Conservation (phyloP, 1,284 basidiomycete species). For the Tilletia indica region DNA sequence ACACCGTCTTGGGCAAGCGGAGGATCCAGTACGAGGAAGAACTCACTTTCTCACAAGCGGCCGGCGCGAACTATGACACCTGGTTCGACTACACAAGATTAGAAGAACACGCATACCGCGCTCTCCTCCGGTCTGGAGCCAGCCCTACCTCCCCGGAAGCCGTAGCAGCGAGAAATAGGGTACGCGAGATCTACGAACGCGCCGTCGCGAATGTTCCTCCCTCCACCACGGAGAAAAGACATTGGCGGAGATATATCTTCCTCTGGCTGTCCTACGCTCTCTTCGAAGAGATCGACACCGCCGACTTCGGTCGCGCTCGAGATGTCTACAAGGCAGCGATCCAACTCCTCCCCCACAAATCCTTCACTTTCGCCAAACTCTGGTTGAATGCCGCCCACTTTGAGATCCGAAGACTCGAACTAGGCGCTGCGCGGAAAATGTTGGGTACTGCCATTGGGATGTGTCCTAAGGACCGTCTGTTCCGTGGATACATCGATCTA, state of each 20-base stretch:
- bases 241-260: constrained; percentile 82
- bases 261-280: constrained; percentile 93
- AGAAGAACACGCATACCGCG: constrained; percentile 81
- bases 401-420: constrained; percentile 80
- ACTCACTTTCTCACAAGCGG: constrained; percentile 54
- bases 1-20: constrained; percentile 91
- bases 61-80: constrained; percentile 82
- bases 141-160: constrained; percentile 26
- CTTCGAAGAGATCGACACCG: constrained; percentile 93
- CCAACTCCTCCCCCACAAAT: constrained; percentile 85
- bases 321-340: constrained; percentile 91
- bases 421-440: constrained; percentile 81
- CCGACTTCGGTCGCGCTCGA: constrained; percentile 79
- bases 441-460: constrained; percentile 88
- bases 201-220: constrained; percentile 96
- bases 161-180: constrained; percentile 64
- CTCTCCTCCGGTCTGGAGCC: constrained; percentile 48
- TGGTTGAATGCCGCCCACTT: constrained; percentile 80
- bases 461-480: constrained; percentile 79
- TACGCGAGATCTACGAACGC: constrained; percentile 91
- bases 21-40: constrained; percentile 81
- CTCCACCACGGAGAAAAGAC: constrained; percentile 73
- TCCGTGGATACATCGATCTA: constrained; percentile 49
- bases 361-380: constrained; percentile 90
- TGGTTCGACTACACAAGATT: constrained; percentile 97